Evolutionary conservation across 495 filamentous ascomycete species (phyloP).

Genomic region (Xylaria intraflava): DNA sequence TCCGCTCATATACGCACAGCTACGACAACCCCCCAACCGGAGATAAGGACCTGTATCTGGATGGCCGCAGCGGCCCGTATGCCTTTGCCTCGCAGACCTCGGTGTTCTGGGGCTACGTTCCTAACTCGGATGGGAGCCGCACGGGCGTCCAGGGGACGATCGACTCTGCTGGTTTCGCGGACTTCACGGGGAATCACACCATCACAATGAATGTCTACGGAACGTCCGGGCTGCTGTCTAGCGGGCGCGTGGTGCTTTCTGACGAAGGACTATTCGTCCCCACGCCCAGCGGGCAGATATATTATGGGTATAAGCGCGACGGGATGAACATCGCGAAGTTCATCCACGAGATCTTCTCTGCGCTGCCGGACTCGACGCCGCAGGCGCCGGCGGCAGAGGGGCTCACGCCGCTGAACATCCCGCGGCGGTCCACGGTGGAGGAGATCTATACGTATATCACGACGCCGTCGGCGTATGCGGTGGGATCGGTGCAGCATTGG

Average conservation of each 20-base stretch:
- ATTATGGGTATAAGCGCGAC: conserved; percentile 33
- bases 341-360: conserved; percentile 33
- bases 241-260: conserved; percentile 28
- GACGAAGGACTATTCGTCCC: conserved; percentile 28
- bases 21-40: conserved; percentile 28
- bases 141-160: conserved; percentile 35
- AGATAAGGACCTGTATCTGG: conserved; percentile 30
- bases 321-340: conserved; percentile 33
- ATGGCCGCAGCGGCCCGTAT: conserved; percentile 30
- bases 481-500: conserved; percentile 37
- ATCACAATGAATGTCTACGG: conserved; percentile 41
- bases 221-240: conserved; percentile 34
- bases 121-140: conserved; percentile 25
- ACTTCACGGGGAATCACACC: conserved; percentile 25
- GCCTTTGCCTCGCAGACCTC: conserved; percentile 33
- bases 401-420: conserved; percentile 32
- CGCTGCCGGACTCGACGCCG: conserved; percentile 25
- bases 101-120: conserved; percentile 34
- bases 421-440: conserved; percentile 23
- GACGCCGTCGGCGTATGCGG: conserved; percentile 29
- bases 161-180: conserved; percentile 30
- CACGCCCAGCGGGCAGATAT: conserved; percentile 24
- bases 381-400: conserved; percentile 15
- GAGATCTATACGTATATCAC: conserved; percentile 35
- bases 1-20: conserved; percentile 31